Percentiles rank a stretch among this genome's conserved stretches.
These are phyloP conservation scores for Saussurea involucrata DNA, from an alignment of 129 eudicot species.

Conservation along the genomic window DNA sequence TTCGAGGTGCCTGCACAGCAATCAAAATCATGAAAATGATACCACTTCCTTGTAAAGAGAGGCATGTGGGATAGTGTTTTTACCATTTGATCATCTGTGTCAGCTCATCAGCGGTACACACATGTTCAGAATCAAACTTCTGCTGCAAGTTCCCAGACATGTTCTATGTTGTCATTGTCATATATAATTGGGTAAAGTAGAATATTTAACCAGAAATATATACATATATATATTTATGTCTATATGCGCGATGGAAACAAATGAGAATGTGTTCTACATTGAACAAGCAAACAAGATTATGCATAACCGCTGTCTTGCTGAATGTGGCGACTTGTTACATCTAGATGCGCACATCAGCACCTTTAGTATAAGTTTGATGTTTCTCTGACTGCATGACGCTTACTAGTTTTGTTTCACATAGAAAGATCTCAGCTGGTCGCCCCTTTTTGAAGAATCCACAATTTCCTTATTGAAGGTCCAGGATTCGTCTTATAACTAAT, in stretches of 20 bases:
- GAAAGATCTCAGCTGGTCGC: background rate
- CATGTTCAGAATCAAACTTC: constrained; percentile 12
- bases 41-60: background rate
- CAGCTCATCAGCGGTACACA: constrained; percentile 15
- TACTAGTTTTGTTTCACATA: too few species aligned
- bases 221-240: background rate
- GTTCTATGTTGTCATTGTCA: background rate
- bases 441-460: background rate
- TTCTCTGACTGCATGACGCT: too few species aligned
- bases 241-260: background rate
- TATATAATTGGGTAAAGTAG: background rate
- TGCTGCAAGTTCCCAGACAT: background rate
- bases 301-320: background rate
- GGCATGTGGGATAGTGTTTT: background rate
- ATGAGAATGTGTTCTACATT: background rate
- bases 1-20: constrained; percentile 21
- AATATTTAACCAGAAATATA: background rate
- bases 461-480: background rate
- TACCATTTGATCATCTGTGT: constrained; percentile 18
- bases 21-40: background rate
- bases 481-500: background rate
- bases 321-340: too few species aligned
- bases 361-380: background rate
- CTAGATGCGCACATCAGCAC: too few species aligned
- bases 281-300: background rate